phyloP scores from a whole-genome alignment of 169 alveolate species.

The Eimeria brunetti region DNA sequence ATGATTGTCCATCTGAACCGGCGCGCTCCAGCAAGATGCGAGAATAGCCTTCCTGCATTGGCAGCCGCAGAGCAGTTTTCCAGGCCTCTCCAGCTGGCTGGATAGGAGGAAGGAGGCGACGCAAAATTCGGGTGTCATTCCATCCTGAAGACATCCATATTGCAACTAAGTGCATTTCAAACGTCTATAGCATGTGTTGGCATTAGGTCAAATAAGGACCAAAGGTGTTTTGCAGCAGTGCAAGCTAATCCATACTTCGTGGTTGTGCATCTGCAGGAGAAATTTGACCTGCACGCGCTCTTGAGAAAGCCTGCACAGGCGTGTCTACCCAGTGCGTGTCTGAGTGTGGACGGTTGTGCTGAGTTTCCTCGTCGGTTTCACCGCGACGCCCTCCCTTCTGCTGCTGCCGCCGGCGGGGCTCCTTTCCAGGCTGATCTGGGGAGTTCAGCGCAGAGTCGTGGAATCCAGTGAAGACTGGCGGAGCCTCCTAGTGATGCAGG shows the following conservation, averaged over 20 bases:
- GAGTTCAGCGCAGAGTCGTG: slow-evolving; percentile 5
- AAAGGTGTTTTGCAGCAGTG: not conserved
- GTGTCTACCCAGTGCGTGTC: slow-evolving; percentile 8
- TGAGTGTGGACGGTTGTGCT: not conserved
- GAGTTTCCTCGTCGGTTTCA: not conserved
- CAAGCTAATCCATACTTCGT: not conserved
- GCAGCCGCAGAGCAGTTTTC: slow-evolving; percentile 1
- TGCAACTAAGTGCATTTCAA: no score
- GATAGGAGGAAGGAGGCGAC: slow-evolving; percentile 37
- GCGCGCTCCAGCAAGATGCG: slow-evolving; percentile 11
- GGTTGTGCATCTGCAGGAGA: not conserved
- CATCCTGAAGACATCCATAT: slow-evolving; percentile 38
- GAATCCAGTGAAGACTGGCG: slow-evolving; percentile 48
- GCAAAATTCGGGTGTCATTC: slow-evolving; percentile 49
- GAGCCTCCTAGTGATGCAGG: slow-evolving; percentile 14
- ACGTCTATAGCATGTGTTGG: not conserved
- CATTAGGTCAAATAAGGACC: not conserved
- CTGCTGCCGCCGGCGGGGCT: not conserved
- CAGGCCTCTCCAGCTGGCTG: slow-evolving; percentile 31
- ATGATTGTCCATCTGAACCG: not conserved
- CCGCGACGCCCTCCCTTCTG: slow-evolving; percentile 17
- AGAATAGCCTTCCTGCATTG: slow-evolving; percentile 60
- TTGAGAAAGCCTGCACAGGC: not conserved
- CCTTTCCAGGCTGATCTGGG: not conserved
- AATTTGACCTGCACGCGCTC: not conserved